Conservation (phyloP, 2,329 filamentous ascomycete genomes). For the Gremmenia infestans region DNA sequence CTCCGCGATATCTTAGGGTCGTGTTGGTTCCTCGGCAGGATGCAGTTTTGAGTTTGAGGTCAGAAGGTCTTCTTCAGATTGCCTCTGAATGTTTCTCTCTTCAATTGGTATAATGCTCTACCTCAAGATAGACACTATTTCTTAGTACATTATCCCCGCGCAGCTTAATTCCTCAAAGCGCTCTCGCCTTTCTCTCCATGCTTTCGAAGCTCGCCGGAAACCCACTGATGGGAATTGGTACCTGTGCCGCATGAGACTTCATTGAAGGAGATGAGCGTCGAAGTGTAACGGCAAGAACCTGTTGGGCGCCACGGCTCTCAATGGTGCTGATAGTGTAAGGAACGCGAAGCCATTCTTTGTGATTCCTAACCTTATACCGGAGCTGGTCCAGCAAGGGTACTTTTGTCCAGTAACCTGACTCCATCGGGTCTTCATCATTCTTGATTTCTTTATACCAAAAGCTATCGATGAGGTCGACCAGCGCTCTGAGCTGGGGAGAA, state of each 20-base stretch:
- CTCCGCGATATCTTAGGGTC: too few species aligned
- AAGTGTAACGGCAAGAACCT: background rate
- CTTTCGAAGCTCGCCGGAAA: background rate
- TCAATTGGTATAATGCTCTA: background rate
- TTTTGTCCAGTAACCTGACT: background rate
- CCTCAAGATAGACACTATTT: background rate
- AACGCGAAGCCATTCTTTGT: conserved; percentile 1
- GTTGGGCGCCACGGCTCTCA: background rate
- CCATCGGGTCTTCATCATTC: background rate
- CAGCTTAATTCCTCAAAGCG: background rate
- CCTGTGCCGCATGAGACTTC: background rate
- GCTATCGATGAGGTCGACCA: conserved; percentile 1
- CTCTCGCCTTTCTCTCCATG: background rate
- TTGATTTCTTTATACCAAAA: conserved; percentile 3
- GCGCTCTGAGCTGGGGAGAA: background rate
- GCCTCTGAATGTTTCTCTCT: too few species aligned
- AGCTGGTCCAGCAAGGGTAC: background rate
- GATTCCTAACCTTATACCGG: background rate
- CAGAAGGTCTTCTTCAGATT: too few species aligned
- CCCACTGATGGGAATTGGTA: background rate
- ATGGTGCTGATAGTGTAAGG: background rate
- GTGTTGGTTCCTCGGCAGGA: too few species aligned
- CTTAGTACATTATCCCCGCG: background rate
- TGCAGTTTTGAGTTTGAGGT: too few species aligned
- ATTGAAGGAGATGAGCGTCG: background rate